These are phyloP conservation scores for Sugiyamaella sp. DNA, from an alignment of 1,139 yeast species.

Conservation along the genomic window DNA sequence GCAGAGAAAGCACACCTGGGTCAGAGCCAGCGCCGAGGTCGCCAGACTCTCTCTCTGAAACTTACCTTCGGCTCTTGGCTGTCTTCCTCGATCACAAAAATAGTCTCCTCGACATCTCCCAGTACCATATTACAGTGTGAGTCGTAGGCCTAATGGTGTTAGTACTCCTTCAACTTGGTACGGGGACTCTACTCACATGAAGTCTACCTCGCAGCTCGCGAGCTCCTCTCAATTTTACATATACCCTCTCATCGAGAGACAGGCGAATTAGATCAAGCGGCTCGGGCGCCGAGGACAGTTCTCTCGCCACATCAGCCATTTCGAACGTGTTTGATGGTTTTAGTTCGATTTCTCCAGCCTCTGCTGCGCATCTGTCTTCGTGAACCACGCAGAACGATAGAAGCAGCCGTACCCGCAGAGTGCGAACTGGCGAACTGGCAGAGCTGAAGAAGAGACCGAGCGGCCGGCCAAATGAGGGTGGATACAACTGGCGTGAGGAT, in stretches of 20 bases:
- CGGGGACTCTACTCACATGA: constrained; percentile 52
- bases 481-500: too few relatives aligned
- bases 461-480: too few relatives aligned
- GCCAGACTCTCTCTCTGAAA: not conserved
- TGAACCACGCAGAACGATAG: too few relatives aligned
- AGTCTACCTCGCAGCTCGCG: constrained; percentile 88
- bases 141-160: constrained; percentile 66
- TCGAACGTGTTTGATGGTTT: not conserved
- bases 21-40: too few relatives aligned
- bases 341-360: too few relatives aligned
- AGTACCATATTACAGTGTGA: constrained; percentile 95
- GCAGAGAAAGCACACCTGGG: too few relatives aligned
- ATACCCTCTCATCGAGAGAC: constrained; percentile 83
- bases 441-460: constrained; percentile 1
- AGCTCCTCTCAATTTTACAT: constrained; percentile 94
- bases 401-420: too few relatives aligned
- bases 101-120: constrained; percentile 88
- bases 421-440: too few relatives aligned
- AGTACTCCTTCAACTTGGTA: not conserved
- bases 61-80: constrained; percentile 48
- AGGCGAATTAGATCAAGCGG: constrained; percentile 89
- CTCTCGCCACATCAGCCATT: constrained; percentile 14
- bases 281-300: constrained; percentile 43
- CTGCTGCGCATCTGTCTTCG: too few relatives aligned
- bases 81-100: constrained; percentile 58